Base-by-base conservation (phyloP, 768 basidiomycete species). In the Suillus subalutaceus region DNA sequence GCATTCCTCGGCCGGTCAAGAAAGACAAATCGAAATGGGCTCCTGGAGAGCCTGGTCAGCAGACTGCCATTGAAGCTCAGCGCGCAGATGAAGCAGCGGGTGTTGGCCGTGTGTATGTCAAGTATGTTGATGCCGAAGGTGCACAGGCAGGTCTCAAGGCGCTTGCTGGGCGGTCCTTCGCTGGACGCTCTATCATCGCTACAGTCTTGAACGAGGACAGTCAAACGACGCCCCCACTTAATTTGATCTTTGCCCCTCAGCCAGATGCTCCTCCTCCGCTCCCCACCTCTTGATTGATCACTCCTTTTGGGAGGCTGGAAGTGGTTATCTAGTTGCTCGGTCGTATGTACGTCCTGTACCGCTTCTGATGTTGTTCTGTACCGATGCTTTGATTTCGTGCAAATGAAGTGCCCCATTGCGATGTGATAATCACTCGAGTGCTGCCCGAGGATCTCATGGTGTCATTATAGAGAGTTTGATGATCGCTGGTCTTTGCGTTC, bases 21-120 rank as follows among this genome's bases (percentile, higher is more conserved):
- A 93, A 90, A 78, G 90, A 92, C 74, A 94, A 91, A 72, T 85
- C 85, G 52, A 91, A 91, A 74, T 93, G 90, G 92, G 83, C 79
- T 52, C 78, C 81, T 64, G 89, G 89, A 38, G 90, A 89, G 61
- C 82, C 79, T 23, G 88, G 84, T 2, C 80, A 81, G 62, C 86
- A 89, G 71, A 81, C 86, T 37, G 83, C 88, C 16, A 81, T 86
- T 62, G 90, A 92, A 71, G 90, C 88, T 38, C 84, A 85, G 66
- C 87, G 90, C 43, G 83, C 84, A 52, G 96, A 97, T 76, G 96
- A 97, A 75, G 93, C 91, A 38, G 85, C 92, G 2, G 97, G 97
- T 63, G 94, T 99, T 26, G 97, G 97, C 52, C 86, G 96, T 60
- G 97, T 99, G 16, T 99, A 97, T 76, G 96, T 99, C 68, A 91